These are phyloP conservation scores for Debaryomyces castellii DNA, from an alignment of 805 yeast species.

Conservation along the genomic window DNA sequence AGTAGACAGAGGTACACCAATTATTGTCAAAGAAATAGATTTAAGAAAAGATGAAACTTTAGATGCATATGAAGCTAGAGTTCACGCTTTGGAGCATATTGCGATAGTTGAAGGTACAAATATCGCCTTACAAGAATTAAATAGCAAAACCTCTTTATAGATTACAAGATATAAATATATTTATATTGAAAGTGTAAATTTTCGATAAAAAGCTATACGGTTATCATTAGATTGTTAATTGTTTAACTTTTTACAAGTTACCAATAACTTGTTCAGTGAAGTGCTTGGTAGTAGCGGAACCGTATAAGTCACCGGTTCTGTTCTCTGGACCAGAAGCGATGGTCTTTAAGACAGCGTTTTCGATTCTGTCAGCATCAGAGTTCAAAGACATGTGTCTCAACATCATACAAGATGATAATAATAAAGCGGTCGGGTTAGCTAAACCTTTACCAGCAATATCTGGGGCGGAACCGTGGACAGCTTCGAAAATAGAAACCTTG, in stretches of 20 bases:
- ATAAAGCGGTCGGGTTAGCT: slow-evolving; percentile 98
- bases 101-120: slow-evolving; percentile 93
- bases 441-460: slow-evolving; percentile 98
- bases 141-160: neutral
- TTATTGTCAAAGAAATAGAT: slow-evolving; percentile 76
- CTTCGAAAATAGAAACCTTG: slow-evolving; percentile 96
- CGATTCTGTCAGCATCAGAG: slow-evolving; percentile 79
- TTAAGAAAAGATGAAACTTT: slow-evolving; percentile 70
- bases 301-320: slow-evolving; percentile 96
- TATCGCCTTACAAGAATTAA: slow-evolving; percentile 46
- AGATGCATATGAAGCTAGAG: slow-evolving; percentile 78
- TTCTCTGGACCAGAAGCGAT: slow-evolving; percentile 94
- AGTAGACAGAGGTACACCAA: slow-evolving; percentile 91
- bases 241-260: slow-evolving; percentile 49
- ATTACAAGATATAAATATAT: slow-evolving; percentile 3
- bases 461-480: slow-evolving; percentile 99
- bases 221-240: neutral
- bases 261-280: slow-evolving; percentile 90
- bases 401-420: slow-evolving; percentile 97
- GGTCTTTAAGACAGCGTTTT: slow-evolving; percentile 81
- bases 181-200: slow-evolving; percentile 1
- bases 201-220: neutral
- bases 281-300: slow-evolving; percentile 82
- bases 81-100: slow-evolving; percentile 79
- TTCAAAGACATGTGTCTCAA: slow-evolving; percentile 95